Base-by-base conservation (phyloP, 2,329 filamentous ascomycete species). In the Chaetomiaceae sp. region DNA sequence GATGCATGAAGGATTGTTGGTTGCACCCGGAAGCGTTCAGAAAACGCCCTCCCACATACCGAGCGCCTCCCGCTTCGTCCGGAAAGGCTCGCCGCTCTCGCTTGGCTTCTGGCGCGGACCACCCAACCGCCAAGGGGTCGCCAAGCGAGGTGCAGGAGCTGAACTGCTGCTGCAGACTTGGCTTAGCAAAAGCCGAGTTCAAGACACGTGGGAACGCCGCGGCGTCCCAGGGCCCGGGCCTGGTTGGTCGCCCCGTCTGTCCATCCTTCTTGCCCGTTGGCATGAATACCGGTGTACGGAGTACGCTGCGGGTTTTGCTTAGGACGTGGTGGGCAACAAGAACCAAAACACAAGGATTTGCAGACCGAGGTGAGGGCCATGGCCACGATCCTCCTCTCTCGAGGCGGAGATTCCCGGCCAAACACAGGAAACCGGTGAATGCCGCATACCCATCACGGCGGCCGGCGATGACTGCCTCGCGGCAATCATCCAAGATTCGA, bases 1-100 rank as follows among this genome's bases (percentile, higher is more conserved):
- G 51, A 39, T 18, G 46, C 48, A 47, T 51, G 45, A 47, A 49
- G 51, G 51, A 53, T 53, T 42, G 36, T 44, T 48, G 42, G 42
- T 43, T 47, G 36, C 20, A 12, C 33, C 38, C n/a, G n/a, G 33
- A 26, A 41, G 47, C 18, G 8, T 22, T 20, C 38, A 29, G 35
- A 32, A 7, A 44, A 24, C 32, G 14, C 20, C 33, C 15, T 19
- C 19, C 12, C n/a, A n/a, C n/a, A n/a, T n/a, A 37, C 27, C 22
- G 19, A 38, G 38, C 35, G 19, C 27, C 36, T 27, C 35, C 29
- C 30, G 43, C 34, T 35, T 35, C 34, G 5, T 6, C 29, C 27
- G 7, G 14, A 27, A 27, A 14, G 38, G 15, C 17, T 14, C 7
- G 38, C 37, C 36, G 41, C 22, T 41, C 38, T 18, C 24, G 33